Conservation (phyloP, 805 yeast genomes). For the Candida pseudofarinosa region DNA sequence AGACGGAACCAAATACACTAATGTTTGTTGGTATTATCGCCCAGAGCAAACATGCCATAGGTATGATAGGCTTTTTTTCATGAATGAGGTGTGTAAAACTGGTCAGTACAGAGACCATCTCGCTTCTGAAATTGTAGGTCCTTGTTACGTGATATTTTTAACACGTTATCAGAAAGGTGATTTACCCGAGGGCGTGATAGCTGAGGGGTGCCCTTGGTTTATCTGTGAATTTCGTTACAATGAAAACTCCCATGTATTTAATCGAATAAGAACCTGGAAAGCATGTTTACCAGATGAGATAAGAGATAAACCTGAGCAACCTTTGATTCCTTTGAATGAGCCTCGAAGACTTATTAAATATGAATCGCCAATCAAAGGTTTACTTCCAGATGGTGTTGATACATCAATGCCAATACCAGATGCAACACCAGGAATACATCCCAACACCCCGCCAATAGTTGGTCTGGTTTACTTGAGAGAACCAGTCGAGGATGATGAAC, state of each 20-base stretch:
- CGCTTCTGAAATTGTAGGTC: conserved; percentile 84
- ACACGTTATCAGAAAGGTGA: conserved; percentile 95
- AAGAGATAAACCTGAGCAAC: conserved; percentile 74
- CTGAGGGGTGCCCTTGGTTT: conserved; percentile 78
- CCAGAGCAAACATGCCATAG: conserved; percentile 98
- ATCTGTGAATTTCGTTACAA: conserved; percentile 94
- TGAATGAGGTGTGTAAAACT: conserved; percentile 92
- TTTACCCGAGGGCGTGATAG: conserved; percentile 60
- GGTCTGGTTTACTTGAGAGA: conserved; percentile 87
- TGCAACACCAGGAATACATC: conserved; percentile 73
- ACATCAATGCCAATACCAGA: conserved; percentile 74
- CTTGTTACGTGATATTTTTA: conserved; percentile 91
- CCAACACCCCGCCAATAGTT: conserved; percentile 84
- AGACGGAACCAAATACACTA: conserved; percentile 77
- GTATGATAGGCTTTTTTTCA: conserved; percentile 82
- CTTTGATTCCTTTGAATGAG: conserved; percentile 63
- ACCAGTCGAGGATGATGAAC: conserved; percentile 72
- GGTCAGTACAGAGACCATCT: conserved; percentile 95
- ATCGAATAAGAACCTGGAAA: conserved; percentile 96
- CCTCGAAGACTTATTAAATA: conserved; percentile 67
- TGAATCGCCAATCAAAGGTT: conserved; percentile 79
- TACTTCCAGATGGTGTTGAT: conserved; percentile 71
- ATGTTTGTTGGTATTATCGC: conserved; percentile 96
- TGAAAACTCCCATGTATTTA: conserved; percentile 84
- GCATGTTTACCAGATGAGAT: conserved; percentile 98